phyloP scores from a whole-genome alignment of 1,284 basidiomycete genomes.

The Sporisorium scitamineum region DNA sequence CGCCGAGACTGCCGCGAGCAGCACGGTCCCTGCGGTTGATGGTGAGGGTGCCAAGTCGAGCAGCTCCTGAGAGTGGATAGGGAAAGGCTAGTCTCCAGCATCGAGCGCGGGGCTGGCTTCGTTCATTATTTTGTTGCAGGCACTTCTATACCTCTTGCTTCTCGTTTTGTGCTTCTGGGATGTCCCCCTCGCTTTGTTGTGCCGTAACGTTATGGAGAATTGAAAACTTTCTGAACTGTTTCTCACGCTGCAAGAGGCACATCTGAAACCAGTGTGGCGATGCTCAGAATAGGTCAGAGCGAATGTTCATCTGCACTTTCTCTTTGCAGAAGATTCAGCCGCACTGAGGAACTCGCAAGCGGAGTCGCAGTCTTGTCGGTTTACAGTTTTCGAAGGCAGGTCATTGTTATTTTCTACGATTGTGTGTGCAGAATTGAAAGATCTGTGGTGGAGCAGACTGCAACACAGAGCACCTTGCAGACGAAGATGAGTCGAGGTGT shows the following conservation, averaged over 20 bases:
- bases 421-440: not conserved
- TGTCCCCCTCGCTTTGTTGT: not conserved
- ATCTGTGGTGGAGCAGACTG: not conserved
- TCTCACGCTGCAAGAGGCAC: not conserved
- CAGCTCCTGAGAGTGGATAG: not conserved
- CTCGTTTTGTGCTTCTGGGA: not conserved
- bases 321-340: not conserved
- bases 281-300: not conserved
- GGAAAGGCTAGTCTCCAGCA: not conserved
- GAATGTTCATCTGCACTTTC: not conserved
- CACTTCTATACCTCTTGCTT: not conserved
- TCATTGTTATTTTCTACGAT: not conserved
- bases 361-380: not conserved
- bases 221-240: constrained; percentile 2
- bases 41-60: not conserved
- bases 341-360: not conserved
- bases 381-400: not conserved
- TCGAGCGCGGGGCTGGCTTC: not conserved
- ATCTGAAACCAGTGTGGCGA: not conserved
- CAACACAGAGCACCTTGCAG: not conserved
- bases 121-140: not conserved
- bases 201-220: not conserved
- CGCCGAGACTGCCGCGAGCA: constrained; percentile 17
- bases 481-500: not conserved
- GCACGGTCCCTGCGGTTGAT: not conserved